A percentile compares a stretch with the other conserved stretches of the same genome.
These are phyloP conservation scores for Salix suchowensis DNA, from an alignment of 345 rosid species.

Conservation along the genomic window DNA sequence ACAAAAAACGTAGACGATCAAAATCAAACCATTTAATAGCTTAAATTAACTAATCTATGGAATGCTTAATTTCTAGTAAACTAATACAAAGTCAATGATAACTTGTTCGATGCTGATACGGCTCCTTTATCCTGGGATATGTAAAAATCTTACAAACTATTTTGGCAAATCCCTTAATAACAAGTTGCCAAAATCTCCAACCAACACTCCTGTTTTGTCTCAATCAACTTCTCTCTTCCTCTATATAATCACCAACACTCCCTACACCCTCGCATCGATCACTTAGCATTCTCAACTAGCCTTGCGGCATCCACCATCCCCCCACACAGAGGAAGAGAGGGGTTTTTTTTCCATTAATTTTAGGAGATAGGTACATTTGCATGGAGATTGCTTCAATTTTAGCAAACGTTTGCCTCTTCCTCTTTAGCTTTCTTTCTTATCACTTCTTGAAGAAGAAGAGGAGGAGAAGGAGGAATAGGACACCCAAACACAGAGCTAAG, in stretches of 20 bases:
- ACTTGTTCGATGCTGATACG: neutral
- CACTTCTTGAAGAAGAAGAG: constrained; percentile 1
- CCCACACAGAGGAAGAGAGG: neutral
- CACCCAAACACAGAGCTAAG: neutral
- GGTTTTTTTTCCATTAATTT: neutral
- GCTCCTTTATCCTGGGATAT: neutral
- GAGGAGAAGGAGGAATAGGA: neutral
- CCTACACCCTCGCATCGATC: neutral
- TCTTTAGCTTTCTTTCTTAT: constrained; percentile 39
- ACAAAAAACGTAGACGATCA: neutral
- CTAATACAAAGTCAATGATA: too few species aligned
- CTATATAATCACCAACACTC: constrained; percentile 29
- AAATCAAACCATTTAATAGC: neutral
- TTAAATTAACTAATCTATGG: neutral
- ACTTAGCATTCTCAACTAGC: neutral
- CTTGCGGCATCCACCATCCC: neutral
- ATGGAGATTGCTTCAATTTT: constrained; percentile 39
- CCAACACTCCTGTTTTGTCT: constrained; percentile 3
- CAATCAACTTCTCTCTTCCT: neutral
- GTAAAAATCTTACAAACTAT: neutral
- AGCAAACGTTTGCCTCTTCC: constrained; percentile 27
- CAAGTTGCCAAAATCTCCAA: neutral
- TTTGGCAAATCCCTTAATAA: neutral
- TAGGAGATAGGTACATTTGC: neutral
- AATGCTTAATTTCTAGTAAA: neutral